Evolutionary conservation across 1,284 basidiomycete genomes (phyloP), one percentile per base, ranked within the genome.

Genomic region (Trametes sp.): DNA sequence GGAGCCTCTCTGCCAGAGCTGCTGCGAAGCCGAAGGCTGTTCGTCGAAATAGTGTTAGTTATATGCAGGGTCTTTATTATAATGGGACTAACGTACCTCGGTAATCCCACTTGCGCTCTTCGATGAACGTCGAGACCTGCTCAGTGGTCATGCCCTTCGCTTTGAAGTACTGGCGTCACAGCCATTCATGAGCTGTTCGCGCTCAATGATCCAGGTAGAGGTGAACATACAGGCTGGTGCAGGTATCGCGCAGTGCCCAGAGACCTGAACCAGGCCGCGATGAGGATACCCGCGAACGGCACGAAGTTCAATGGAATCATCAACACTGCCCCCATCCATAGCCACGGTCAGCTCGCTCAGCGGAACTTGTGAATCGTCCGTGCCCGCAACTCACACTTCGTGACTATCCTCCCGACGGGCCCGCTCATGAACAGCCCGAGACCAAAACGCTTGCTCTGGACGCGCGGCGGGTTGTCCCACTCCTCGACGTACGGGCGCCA

Each of bases 401-500:
- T 66, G 16, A 86, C 63, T 44, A 88, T 78, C 45, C 84, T 74
- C 1, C 82, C 80, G 21, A 89, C 74, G 76, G 81, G 82, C 16
- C 77, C 80, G 23, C 78, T 77, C 61, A 67, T 56, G 24, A 86
- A 68, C 75, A 80, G 79, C 51, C 80, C 77, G 57, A 61, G 56
- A 7, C 82, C 74, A 72, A 84, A 69, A 21, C 73, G 49, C 60
- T 60, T 26, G 69, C 60, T 65, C 72, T 79, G 69, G 28, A 79
- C 74, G 4, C 71, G 67, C 0, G 94, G 93, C 0, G 93, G 93
- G 6, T 80, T 71, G 21, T 89, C 84, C 92, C 90, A 95, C 77
- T 96, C 94, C 72, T 96, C 94, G 2, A 94, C 87, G 68, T 96
- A 96, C 0, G 90, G 87, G 64, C 84, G 81, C 93, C 93, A 96